These are phyloP conservation scores for Boletus fagicola DNA, from an alignment of 768 basidiomycete species.

Conservation along the genomic window DNA sequence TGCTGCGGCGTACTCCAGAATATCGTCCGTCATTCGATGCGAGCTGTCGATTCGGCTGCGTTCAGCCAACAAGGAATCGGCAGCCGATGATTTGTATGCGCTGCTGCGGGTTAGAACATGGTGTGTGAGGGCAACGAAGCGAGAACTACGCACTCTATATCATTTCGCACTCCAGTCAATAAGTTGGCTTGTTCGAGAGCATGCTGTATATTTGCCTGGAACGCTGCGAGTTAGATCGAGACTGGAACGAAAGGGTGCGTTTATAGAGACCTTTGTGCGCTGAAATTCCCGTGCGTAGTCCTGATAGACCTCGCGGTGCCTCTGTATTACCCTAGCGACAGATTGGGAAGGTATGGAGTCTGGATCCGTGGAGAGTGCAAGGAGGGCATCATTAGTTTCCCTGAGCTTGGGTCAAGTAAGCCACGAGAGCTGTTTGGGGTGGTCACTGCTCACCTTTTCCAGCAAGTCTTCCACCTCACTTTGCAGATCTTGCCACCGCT, in stretches of 20 bases:
- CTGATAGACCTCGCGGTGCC: constrained; percentile 86
- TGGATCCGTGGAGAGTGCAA: constrained; percentile 61
- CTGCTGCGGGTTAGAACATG: constrained; percentile 39
- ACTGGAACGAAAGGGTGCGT: background rate
- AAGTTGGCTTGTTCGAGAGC: constrained; percentile 87
- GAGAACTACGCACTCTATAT: constrained; percentile 74
- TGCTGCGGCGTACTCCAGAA: constrained; percentile 65
- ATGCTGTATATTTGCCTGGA: constrained; percentile 72
- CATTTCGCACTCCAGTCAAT: constrained; percentile 87
- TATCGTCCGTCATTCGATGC: constrained; percentile 91
- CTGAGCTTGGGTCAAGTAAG: constrained; percentile 56
- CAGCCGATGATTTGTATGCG: constrained; percentile 86
- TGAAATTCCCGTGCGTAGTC: constrained; percentile 84
- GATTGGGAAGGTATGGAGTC: constrained; percentile 69
- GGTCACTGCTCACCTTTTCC: constrained; percentile 60
- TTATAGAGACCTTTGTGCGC: constrained; percentile 69
- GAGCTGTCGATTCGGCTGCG: constrained; percentile 88
- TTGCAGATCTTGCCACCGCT: constrained; percentile 82
- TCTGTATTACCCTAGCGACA: constrained; percentile 84
- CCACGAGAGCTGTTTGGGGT: background rate
- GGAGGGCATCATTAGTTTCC: constrained; percentile 83
- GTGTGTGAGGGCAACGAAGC: background rate
- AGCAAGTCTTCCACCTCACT: constrained; percentile 82
- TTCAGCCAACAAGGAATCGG: constrained; percentile 86
- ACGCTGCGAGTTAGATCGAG: constrained; percentile 1